Evolutionary conservation across 2,329 filamentous ascomycete genomes (phyloP).

Genomic region (Leptographium lundbergii): DNA sequence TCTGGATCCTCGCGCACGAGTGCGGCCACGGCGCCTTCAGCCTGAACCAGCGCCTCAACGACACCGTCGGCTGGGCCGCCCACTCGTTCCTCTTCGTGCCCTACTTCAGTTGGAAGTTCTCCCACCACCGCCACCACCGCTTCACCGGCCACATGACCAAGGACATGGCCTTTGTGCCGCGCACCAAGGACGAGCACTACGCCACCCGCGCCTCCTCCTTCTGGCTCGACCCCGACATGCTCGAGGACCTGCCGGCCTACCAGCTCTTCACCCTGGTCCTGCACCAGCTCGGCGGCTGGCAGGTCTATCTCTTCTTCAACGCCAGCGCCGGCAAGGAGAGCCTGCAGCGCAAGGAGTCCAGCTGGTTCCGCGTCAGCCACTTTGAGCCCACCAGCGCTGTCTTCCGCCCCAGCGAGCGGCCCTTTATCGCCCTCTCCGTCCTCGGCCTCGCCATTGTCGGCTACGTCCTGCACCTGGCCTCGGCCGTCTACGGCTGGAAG

Average conservation of each 20-base stretch:
- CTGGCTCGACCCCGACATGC: slow-evolving; percentile 56
- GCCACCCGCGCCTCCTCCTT: slow-evolving; percentile 92
- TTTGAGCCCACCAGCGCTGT: slow-evolving; percentile 81
- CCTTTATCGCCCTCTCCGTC: slow-evolving; percentile 77
- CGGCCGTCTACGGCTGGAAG: slow-evolving; percentile 64
- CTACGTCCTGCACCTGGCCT: slow-evolving; percentile 52
- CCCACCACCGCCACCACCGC: slow-evolving; percentile 99
- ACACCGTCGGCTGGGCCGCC: slow-evolving; percentile 79
- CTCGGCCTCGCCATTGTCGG: slow-evolving; percentile 58
- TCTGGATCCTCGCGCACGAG: slow-evolving; percentile 96
- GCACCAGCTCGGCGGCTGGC: slow-evolving; percentile 91
- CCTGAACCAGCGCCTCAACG: slow-evolving; percentile 77
- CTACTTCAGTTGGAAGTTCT: slow-evolving; percentile 99
- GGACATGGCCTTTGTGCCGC: slow-evolving; percentile 96
- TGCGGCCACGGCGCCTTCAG: slow-evolving; percentile 97
- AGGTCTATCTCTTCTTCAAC: slow-evolving; percentile 79
- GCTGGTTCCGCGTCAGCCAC: slow-evolving; percentile 73
- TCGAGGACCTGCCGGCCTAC: slow-evolving; percentile 51
- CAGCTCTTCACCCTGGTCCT: slow-evolving; percentile 39
- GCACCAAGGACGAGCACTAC: slow-evolving; percentile 66
- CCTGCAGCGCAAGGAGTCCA: slow-evolving; percentile 79
- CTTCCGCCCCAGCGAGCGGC: slow-evolving; percentile 83
- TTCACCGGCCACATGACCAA: slow-evolving; percentile 93
- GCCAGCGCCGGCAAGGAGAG: slow-evolving; percentile 91
- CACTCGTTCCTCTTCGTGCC: slow-evolving; percentile 80